Base-by-base conservation (phyloP, 2,329 filamentous ascomycete species). In the Polychaeton citri region DNA sequence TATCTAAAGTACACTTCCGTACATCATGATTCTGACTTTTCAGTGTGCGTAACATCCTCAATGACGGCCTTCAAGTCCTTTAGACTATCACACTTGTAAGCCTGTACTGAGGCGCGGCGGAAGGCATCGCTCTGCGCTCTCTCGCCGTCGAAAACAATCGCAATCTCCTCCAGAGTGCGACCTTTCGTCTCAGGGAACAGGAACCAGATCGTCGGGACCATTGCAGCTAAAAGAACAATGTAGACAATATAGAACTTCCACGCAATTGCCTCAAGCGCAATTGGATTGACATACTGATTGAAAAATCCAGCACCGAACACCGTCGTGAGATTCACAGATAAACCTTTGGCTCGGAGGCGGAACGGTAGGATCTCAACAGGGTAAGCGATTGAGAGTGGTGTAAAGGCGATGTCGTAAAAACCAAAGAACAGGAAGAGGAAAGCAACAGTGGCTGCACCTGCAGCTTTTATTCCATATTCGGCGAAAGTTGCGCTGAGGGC, bases 21-120 rank as follows among this genome's bases (percentile, higher is more conserved):
- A n/a, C n/a, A n/a, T n/a, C n/a, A n/a, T n/a, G n/a, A n/a, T n/a
- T n/a, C n/a, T n/a, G n/a, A n/a, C 43, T 73, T 65, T 50, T 72
- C 76, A 42, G 70, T 74, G 51, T 90, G 79, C 35, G 78, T 72
- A 33, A 88, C 72, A 50, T 77, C 68, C 53, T 74, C 62, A 8
- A 74, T 66, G 60, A 60, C 62, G 40, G 53, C 57, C 53, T 62
- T 62, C 43, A 64, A 57, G 32, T 62, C 55, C 49, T 61, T 54
- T 50, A 62, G 59, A 12, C 52, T 51, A 2, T 60, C 61, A 21
- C 63, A 48, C 46, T 63, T 51, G 21, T 63, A 44, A 9, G 20
- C 13, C 24, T 19, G 19, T 39, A 21, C 38, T 21, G 7, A 32
- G 17, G n/a, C 18, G 28, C 8, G 21, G 21, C 8, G 21, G 8